These are phyloP conservation scores for Phytophthora pisi DNA, from an alignment of 352 stramenopile genomes.

Conservation along the genomic window DNA sequence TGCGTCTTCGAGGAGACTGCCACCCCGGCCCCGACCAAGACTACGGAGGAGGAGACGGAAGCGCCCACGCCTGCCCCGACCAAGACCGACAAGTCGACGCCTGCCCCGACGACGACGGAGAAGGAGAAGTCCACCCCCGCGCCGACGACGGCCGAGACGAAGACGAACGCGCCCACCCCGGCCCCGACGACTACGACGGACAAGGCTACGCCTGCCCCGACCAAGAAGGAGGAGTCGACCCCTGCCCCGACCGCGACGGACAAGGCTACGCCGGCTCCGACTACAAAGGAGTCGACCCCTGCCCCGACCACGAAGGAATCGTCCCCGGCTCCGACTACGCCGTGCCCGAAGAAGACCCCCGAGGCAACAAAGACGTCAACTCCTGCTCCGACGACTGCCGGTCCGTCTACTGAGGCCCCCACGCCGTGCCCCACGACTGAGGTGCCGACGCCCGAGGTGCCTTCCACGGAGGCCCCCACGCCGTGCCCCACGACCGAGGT, in stretches of 20 bases:
- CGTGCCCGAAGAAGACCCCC: slow-evolving; percentile 8
- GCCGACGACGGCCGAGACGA: not conserved
- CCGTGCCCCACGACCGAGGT: slow-evolving; percentile 20
- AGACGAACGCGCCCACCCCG: slow-evolving; percentile 15
- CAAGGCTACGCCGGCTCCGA: slow-evolving; percentile 16
- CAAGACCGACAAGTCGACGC: slow-evolving; percentile 16
- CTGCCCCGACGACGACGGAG: slow-evolving; percentile 17
- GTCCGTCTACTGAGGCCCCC: not conserved
- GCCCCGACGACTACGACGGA: slow-evolving; percentile 3
- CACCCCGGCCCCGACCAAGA: slow-evolving; percentile 40
- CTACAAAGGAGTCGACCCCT: slow-evolving; percentile 18
- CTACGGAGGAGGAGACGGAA: not conserved
- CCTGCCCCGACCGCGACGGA: slow-evolving; percentile 4
- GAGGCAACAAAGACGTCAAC: not conserved
- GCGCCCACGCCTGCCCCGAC: slow-evolving; percentile 22
- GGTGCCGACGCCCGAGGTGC: not conserved
- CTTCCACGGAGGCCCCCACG: slow-evolving; percentile 10
- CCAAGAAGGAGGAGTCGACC: not conserved
- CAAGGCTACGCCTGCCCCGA: not conserved
- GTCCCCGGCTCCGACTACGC: slow-evolving; percentile 17
- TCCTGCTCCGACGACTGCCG: not conserved
- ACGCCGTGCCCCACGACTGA: slow-evolving; percentile 25
- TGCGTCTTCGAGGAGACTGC: slow-evolving; percentile 49
- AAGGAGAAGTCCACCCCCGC: slow-evolving; percentile 7
- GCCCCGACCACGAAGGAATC: slow-evolving; percentile 13